Evolutionary conservation across 495 filamentous ascomycete species (phyloP), one percentile per base, ranked within the genome.

Genomic region (Glarea lozoyensis): DNA sequence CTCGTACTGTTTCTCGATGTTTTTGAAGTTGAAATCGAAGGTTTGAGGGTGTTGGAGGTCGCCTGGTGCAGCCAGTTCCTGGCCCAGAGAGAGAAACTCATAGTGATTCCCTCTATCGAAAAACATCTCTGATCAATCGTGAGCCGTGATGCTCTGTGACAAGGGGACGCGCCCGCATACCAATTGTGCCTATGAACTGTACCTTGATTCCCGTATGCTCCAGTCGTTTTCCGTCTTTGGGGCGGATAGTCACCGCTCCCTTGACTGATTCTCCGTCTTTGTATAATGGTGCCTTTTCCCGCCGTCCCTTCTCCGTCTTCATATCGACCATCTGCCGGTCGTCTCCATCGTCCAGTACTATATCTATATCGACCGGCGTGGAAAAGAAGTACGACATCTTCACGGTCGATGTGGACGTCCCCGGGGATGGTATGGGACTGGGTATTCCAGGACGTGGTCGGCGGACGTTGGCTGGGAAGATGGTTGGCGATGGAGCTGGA

Each of bases 11-110:
- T 99, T 99, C 74, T 99, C 92, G 53, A 99, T 86, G 62, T 97
- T 97, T 66, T 97, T 99, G 77, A 99, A 99, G 68, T 96, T 94
- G 78, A 99, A 99, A 44, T 93, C 86, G 70, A 94, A 96, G 31
- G 88, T 94, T 67, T 97, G 93, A 24, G 92, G 93, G 66, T 99
- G 92, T 52, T 97, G 89, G 41, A 99, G 80, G 64, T 99, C 92
- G 55, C 92, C 93, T 1, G 92, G 92, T 16, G 88, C 88, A 9
- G 92, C 92, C 20, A 99, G 78, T 61, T 99, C 92, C 60, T 96
- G 92, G 42, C 88, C 88, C 12, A 97, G 75, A 17, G 87, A 94
- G 31, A 97, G 80, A 62, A 99, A 99, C 67, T 99, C 92, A 69
- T 99, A 93, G 67, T 99, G 93, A 61, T 95, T 99, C 57, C 90